Percentiles rank a stretch among this genome's conserved stretches.
Evolutionary conservation across 352 stramenopile species (phyloP).

Genomic region (Globisporangium okanoganense): DNA sequence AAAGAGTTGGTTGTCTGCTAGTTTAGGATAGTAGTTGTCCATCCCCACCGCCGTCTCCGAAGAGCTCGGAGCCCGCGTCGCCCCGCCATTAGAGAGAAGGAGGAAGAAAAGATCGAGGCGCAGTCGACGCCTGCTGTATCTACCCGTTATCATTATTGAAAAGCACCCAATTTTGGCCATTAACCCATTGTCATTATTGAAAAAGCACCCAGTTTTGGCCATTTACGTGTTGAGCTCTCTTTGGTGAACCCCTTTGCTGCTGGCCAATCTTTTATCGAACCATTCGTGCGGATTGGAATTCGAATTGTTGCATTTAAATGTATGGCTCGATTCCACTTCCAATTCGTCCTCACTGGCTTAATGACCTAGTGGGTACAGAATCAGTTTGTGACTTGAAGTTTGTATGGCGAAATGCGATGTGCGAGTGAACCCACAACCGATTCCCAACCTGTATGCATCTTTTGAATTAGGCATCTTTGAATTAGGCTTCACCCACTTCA

Average conservation of each 20-base stretch:
- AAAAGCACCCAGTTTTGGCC: neutral
- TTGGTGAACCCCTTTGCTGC: neutral
- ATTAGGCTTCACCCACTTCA: too few species aligned
- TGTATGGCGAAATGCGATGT: neutral
- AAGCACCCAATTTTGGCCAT: neutral
- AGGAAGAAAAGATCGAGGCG: neutral
- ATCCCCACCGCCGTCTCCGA: conserved; percentile 1
- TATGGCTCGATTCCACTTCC: neutral
- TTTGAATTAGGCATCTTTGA: too few species aligned
- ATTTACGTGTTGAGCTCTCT: neutral
- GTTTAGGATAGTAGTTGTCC: conserved; percentile 6
- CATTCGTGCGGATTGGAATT: neutral
- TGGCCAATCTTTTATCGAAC: neutral
- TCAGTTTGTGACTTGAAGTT: neutral
- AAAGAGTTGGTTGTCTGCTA: neutral
- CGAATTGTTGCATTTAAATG: neutral
- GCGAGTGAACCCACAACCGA: conserved; percentile 2
- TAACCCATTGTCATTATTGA: too few species aligned
- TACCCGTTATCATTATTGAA: conserved; percentile 14
- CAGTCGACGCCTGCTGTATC: conserved; percentile 1
- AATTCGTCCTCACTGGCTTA: neutral
- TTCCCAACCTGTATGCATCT: neutral
- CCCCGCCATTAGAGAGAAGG: neutral
- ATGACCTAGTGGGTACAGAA: neutral
- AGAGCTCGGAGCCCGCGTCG: conserved; percentile 7